Base-by-base conservation (phyloP, 225 moss, liverwort and hornwort genomes). In the Pleurozium schreberi region DNA sequence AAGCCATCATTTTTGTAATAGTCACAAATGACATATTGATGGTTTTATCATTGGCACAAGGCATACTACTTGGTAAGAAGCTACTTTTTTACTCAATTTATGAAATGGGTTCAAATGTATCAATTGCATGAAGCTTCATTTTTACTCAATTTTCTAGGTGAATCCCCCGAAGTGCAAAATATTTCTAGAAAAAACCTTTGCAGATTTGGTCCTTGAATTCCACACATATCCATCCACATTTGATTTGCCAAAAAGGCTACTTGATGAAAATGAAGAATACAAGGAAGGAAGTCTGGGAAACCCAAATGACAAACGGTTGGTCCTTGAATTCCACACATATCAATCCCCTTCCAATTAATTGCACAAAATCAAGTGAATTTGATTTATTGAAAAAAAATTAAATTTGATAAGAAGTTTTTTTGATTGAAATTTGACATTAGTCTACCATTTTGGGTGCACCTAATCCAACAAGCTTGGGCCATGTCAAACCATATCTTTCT, bases 1-100 rank as follows among this genome's bases (percentile, higher is more conserved):
- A 6, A 18, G 3, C 10, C 47, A 47, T 74, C 45, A 74, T 11
- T 31, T 74, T 18, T 45, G 5, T 17, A 17, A 30, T 30, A 45
- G 45, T 71, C 43, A 16, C 16, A 71, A 71, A 43, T 71, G 43
- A 18, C 28, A 73, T 70, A 42, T 2, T 13, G 4, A 47, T 74
- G 30, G 6, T 45, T 47, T 11, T 47, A 2, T 5, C 30, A 30
- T 19, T 11, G 19, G 11, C 11, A 49, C 0, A 33, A 0, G 20
- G 3, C 33, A 75, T 33, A 11, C 1, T 19, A 73, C 19, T 45
- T 74, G 18, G 4, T 73, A 31, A n/a, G 6, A 76, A 36, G 52
- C 36, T 31, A 52, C 20, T 33, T 20, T 75, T 74, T 34, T 5
- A 14, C 5, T 52, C 22, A 36, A 76, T 36, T 33, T 34, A n/a